These are phyloP conservation scores for Ogataea degrootiae DNA, from an alignment of 805 yeast species.

Conservation along the genomic window DNA sequence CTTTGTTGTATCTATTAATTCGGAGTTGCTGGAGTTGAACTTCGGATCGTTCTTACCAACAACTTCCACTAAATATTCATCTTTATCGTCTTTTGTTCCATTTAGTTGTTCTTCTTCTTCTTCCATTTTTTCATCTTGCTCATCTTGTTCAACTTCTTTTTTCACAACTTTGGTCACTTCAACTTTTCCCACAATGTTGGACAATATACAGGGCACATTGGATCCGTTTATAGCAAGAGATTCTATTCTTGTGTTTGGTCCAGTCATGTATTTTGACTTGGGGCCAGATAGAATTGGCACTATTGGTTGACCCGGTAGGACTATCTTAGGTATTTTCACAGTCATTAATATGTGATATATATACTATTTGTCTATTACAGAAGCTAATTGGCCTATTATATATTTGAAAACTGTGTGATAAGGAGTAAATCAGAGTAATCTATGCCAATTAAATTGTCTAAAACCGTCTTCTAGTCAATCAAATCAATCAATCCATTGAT, in stretches of 20 bases:
- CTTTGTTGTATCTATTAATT: conserved; percentile 4
- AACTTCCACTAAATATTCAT: conserved; percentile 15
- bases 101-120: conserved; percentile 1
- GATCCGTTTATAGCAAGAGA: conserved; percentile 37
- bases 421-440: no score
- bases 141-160: conserved; percentile 2
- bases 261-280: conserved; percentile 47
- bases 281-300: conserved; percentile 44
- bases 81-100: conserved; percentile 8
- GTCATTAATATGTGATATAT: conserved; percentile 1
- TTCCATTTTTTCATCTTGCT: conserved; percentile 13
- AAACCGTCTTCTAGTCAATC: no score
- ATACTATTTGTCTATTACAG: neutral
- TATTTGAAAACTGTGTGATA: no score
- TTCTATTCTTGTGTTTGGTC: conserved; percentile 58
- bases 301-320: conserved; percentile 79
- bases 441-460: no score
- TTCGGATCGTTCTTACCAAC: conserved; percentile 21
- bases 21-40: neutral
- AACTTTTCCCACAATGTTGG: conserved; percentile 65
- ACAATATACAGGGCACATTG: conserved; percentile 36
- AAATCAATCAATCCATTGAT: no score
- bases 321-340: conserved; percentile 38
- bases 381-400: neutral
- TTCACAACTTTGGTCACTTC: conserved; percentile 19